Base-by-base conservation (phyloP, 1,284 basidiomycete species). In the Ceratobasidium papillatum region DNA sequence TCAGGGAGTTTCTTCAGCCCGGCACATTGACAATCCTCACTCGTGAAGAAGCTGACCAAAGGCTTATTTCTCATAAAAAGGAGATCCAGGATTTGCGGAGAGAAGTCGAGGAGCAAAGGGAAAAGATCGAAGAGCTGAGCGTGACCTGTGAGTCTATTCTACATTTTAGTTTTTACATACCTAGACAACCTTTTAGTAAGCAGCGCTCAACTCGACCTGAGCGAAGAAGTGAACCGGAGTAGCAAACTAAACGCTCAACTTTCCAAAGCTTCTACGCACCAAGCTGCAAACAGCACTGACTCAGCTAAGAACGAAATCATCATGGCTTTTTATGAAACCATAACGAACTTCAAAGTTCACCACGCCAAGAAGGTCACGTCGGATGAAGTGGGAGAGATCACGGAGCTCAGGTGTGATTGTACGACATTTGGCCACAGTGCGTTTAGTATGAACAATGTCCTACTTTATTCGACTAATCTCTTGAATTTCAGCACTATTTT, bases 31-130 rank as follows among this genome's bases (percentile, higher is more conserved):
- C 90, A 76, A 86, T 94, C 75, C 81, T 94, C 17, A 91, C 91
- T 7, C 87, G 90, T 65, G 91, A 92, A 77, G 87, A 87, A 3
- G 91, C 89, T 7, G 89, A 93, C 73, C 87, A 88, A 75, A 91
- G 51, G 25, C 69, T 73, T 1, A 54, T 25, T 27, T 43, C 45
- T 43, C 72, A 45, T 25, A 92, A 82, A 88, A 88, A 78, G 85
- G 84, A 66, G 58, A 76, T 65, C 47, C 58, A 92, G 81, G 87
- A 88, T 78, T 86, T 84, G 61, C 84, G 69, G 83, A 85, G 41
- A 85, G 83, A 79, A 8, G 80, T 90, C 3, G 82, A 82, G n/a
- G 81, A 84, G 47, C 86, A 86, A 76, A 86, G 87, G 22, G 80
- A 83, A 41, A 80, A 82, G 43, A 87, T 89, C 32, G 76, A 78